Conservation (phyloP, 192 early-diverging fungal species). For the Coemansia sp. region DNA sequence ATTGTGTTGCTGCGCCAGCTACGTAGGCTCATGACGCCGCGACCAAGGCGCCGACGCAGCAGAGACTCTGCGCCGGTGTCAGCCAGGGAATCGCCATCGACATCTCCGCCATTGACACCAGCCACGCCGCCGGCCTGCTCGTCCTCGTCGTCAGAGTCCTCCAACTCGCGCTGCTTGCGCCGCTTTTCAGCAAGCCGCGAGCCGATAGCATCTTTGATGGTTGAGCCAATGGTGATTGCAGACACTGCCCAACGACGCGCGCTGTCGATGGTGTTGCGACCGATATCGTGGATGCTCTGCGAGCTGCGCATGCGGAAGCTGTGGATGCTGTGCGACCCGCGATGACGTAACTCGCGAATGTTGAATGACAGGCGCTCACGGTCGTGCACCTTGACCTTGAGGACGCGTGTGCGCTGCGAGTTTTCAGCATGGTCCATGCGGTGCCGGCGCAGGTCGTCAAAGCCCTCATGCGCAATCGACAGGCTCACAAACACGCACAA, state of each 20-base stretch:
- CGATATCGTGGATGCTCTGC: slow-evolving; percentile 48
- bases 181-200: slow-evolving; percentile 48
- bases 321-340: slow-evolving; percentile 55
- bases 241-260: slow-evolving; percentile 38
- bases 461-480: slow-evolving; percentile 77
- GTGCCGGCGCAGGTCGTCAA: slow-evolving; percentile 69
- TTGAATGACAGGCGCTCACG: slow-evolving; percentile 56
- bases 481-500: slow-evolving; percentile 72
- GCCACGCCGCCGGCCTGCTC: slow-evolving; percentile 11
- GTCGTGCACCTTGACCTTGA: slow-evolving; percentile 59
- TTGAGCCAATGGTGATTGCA: slow-evolving; percentile 20
- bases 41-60: slow-evolving; percentile 28
- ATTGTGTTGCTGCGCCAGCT: slow-evolving; percentile 35
- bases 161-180: slow-evolving; percentile 49
- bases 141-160: slow-evolving; percentile 56
- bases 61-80: slow-evolving; percentile 26
- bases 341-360: slow-evolving; percentile 41
- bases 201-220: slow-evolving; percentile 21
- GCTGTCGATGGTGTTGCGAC: slow-evolving; percentile 23
- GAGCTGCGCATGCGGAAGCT: slow-evolving; percentile 49
- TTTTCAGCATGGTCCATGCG: slow-evolving; percentile 66
- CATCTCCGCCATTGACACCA: background rate
- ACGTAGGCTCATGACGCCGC: slow-evolving; percentile 46
- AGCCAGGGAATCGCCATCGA: background rate
- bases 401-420: slow-evolving; percentile 56